Evolutionary conservation across 768 basidiomycete genomes (phyloP).

Genomic region (Lactifluus rugatus): DNA sequence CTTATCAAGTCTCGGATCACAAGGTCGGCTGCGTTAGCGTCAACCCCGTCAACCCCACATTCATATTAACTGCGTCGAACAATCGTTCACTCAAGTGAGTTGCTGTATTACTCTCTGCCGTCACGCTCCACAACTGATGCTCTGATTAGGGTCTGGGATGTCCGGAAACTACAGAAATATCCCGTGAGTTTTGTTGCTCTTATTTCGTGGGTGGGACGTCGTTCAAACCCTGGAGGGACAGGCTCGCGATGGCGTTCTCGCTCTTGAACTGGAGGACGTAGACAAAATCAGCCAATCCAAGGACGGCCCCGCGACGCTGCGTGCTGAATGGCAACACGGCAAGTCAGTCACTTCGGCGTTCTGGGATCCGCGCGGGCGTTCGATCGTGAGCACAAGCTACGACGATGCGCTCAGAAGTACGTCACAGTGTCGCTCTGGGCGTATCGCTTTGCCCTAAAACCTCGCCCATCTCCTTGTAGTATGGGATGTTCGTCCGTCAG

Average conservation of each 20-base stretch:
- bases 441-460: neutral
- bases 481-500: constrained; percentile 58
- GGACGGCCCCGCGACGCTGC: constrained; percentile 44
- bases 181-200: constrained; percentile 22
- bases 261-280: constrained; percentile 35
- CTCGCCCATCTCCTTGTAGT: constrained; percentile 34
- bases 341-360: constrained; percentile 78
- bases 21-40: constrained; percentile 77
- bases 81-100: constrained; percentile 58
- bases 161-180: constrained; percentile 49
- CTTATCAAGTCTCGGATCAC: constrained; percentile 56
- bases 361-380: constrained; percentile 75
- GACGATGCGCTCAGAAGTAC: constrained; percentile 66
- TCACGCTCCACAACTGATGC: neutral
- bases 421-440: constrained; percentile 22
- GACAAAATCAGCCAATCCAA: constrained; percentile 41
- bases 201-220: constrained; percentile 20
- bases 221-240: constrained; percentile 15
- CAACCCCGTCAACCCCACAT: constrained; percentile 58
- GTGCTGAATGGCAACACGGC: constrained; percentile 58
- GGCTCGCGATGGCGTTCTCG: constrained; percentile 20
- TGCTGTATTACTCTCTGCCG: neutral
- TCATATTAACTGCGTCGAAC: constrained; percentile 70
- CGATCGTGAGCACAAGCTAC: constrained; percentile 77
- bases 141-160: constrained; percentile 63